Conservation (phyloP, 129 eudicot species). For the Helianthus tuberosus region DNA sequence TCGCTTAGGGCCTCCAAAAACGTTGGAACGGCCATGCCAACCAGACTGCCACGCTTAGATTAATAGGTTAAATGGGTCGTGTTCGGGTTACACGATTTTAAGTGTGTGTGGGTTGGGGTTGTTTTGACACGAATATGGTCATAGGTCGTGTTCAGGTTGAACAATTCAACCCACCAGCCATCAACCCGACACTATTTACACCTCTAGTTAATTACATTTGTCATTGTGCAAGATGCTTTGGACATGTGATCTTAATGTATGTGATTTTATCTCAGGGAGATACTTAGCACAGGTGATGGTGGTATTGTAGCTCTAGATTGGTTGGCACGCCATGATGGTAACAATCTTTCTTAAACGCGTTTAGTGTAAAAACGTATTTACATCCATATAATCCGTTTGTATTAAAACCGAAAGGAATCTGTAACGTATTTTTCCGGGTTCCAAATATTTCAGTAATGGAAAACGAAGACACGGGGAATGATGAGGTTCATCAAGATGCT, state of each 20-base stretch:
- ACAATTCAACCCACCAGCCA: too few relatives aligned
- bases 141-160: too few relatives aligned
- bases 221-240: background rate
- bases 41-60: too few relatives aligned
- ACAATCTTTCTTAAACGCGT: conserved; percentile 1
- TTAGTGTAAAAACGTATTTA: background rate
- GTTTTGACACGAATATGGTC: too few relatives aligned
- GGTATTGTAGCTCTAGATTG: conserved; percentile 96
- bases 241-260: background rate
- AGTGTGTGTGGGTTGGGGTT: too few relatives aligned
- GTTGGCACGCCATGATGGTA: conserved; percentile 61
- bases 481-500: conserved; percentile 49
- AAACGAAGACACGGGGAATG: conserved; percentile 30
- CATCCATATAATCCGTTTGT: background rate
- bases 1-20: too few relatives aligned
- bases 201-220: background rate
- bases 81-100: too few relatives aligned
- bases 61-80: too few relatives aligned
- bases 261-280: conserved; percentile 49
- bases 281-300: conserved; percentile 70
- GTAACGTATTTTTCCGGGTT: background rate
- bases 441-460: conserved; percentile 38
- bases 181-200: too few relatives aligned
- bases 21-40: too few relatives aligned
- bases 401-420: background rate